Base-by-base conservation (phyloP, 2,329 filamentous ascomycete species). In the Aspergillus phoenicis region DNA sequence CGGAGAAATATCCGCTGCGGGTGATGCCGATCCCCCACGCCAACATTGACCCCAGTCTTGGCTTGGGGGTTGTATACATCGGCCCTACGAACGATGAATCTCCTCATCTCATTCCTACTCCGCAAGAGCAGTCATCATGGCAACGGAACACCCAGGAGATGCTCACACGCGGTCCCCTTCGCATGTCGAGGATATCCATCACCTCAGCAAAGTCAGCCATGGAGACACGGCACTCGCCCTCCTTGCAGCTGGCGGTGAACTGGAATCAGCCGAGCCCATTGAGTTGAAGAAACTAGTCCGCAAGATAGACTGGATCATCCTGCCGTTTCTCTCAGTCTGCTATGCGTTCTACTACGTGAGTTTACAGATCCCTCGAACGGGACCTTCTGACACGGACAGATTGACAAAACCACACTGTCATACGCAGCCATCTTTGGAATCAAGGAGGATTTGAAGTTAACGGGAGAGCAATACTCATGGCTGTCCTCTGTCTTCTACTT, bases 381-480 rank as follows among this genome's bases (percentile, higher is more conserved):
- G 13, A 15, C 22, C 5, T n/a, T 33, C 41, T 22, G 38, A 20
- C 13, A 43, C 8, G 28, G 3, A 7, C 10, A 56, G 41, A 56
- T 56, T 17, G 53, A 56, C 53, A 56, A 56, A 26, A 67, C 66
- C 1, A 73, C 66, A 0, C 75, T 83, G 39, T 66, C 79, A 48
- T 82, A 78, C 65, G 78, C 84, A 52, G 84, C 84, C 3, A 75
- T 78, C 26, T 86, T 86, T 48, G 73, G 84, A 13, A 52, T 83
- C 36, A 82, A 82, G 75, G 80, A 84, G 60, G 75, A 78, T 39
- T 68, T 79, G 11, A 58, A 69, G 7, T 68, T 81, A 0, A 62
- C 69, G 0, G 73, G 73, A 0, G 69, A 73, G 2, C 68, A 80
- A 45, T 80, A 79, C 60, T 75, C 70, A 1, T 80, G 76, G 77